Conservation (phyloP, 768 basidiomycete species). For the Amanita brunnescens region DNA sequence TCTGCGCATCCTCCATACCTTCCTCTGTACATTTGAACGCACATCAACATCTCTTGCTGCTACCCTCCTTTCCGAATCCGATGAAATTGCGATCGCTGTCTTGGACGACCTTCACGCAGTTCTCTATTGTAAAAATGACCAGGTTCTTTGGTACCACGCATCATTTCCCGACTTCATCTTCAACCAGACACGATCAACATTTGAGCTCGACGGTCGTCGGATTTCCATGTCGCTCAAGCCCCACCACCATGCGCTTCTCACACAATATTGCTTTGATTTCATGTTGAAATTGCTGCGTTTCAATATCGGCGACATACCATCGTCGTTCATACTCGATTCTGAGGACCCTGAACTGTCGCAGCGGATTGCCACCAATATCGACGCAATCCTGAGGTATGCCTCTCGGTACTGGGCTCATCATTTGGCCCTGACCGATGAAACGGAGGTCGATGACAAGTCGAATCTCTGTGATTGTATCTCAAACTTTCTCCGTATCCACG, state of each 20-base stretch:
- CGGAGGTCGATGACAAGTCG: neutral
- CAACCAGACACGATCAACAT: slow-evolving; percentile 8
- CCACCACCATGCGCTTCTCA: slow-evolving; percentile 8
- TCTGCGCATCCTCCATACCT: too few species aligned
- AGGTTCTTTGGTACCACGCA: slow-evolving; percentile 15
- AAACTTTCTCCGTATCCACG: slow-evolving; percentile 11
- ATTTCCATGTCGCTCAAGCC: slow-evolving; percentile 9
- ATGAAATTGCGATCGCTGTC: slow-evolving; percentile 6
- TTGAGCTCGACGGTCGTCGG: neutral
- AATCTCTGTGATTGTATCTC: neutral
- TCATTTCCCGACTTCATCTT: slow-evolving; percentile 17
- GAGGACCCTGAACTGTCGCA: neutral
- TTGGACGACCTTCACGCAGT: slow-evolving; percentile 13
- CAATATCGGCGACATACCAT: neutral
- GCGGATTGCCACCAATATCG: neutral
- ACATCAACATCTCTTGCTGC: slow-evolving; percentile 11
- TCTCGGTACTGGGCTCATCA: neutral
- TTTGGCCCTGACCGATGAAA: neutral
- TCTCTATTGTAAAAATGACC: slow-evolving; percentile 12
- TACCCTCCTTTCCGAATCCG: slow-evolving; percentile 4
- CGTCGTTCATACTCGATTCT: neutral
- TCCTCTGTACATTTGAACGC: slow-evolving; percentile 15
- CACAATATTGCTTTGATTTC: slow-evolving; percentile 11
- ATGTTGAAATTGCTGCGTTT: slow-evolving; percentile 9
- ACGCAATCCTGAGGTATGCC: neutral